A percentile compares a stretch with the other conserved stretches of the same genome.
Conservation (phyloP, 352 stramenopile genomes). For the Aphanomyces euteiches region DNA sequence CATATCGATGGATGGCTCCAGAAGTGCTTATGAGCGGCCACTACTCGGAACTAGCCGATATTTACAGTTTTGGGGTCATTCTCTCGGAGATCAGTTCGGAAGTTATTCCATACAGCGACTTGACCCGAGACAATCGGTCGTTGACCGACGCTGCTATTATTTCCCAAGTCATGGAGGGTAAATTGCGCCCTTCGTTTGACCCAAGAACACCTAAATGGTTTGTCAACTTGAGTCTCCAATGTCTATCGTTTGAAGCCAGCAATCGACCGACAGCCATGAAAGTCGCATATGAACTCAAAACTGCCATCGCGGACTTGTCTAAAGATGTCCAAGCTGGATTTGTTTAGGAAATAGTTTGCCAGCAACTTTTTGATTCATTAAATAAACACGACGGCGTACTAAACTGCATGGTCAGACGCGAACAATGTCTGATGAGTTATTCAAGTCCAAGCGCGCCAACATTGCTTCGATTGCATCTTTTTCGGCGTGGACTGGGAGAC, state of each 20-base stretch:
- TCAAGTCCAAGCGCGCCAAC: neutral
- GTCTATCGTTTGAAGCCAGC: neutral
- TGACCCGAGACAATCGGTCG: neutral
- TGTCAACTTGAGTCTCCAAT: neutral
- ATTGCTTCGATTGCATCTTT: neutral
- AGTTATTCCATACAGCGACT: slow-evolving; percentile 2
- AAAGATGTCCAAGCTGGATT: neutral
- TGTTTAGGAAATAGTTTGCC: neutral
- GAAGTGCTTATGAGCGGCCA: slow-evolving; percentile 19
- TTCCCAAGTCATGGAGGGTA: neutral
- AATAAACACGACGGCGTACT: neutral
- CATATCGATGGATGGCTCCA: slow-evolving; percentile 12
- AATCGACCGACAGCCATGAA: slow-evolving; percentile 1
- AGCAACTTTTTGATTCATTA: neutral
- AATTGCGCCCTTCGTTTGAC: neutral
- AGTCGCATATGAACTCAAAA: neutral
- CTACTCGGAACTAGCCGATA: neutral
- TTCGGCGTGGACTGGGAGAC: neutral
- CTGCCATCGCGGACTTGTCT: too few relatives aligned
- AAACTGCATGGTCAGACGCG: neutral
- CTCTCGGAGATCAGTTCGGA: slow-evolving; percentile 11
- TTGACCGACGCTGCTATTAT: neutral
- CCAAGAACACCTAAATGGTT: neutral
- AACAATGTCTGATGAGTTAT: neutral
- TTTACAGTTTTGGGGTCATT: slow-evolving; percentile 13